These are phyloP conservation scores for Lichina pygmaea DNA, from an alignment of 495 filamentous ascomycete species.

Conservation along the genomic window DNA sequence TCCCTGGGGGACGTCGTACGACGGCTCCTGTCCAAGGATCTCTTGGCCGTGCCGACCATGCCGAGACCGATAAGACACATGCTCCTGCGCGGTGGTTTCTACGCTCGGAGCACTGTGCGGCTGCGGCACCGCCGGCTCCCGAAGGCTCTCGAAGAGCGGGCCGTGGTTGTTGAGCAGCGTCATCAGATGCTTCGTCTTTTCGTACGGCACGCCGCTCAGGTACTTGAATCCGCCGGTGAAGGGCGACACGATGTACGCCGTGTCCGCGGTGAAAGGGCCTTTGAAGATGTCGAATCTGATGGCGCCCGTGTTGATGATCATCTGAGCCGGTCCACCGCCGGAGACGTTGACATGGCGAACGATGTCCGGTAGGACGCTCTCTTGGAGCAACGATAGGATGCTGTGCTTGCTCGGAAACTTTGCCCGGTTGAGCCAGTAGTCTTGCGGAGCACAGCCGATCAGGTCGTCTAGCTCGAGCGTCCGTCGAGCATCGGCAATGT, in stretches of 20 bases:
- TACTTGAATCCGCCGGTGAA: slow-evolving; percentile 63
- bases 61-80: background rate
- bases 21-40: background rate
- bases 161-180: slow-evolving; percentile 47
- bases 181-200: slow-evolving; percentile 39
- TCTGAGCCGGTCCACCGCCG: slow-evolving; percentile 29
- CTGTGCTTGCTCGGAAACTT: slow-evolving; percentile 41
- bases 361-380: slow-evolving; percentile 38
- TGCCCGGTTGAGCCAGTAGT: slow-evolving; percentile 54
- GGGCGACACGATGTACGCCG: slow-evolving; percentile 61
- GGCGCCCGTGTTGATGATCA: slow-evolving; percentile 65
- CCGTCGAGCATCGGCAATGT: slow-evolving; percentile 42
- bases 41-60: background rate
- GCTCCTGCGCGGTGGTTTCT: background rate
- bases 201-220: slow-evolving; percentile 54
- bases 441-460: slow-evolving; percentile 59
- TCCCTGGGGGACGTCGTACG: background rate
- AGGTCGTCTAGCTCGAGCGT: slow-evolving; percentile 41
- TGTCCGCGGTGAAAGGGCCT: slow-evolving; percentile 68
- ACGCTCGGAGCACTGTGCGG: background rate
- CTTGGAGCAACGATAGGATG: slow-evolving; percentile 59
- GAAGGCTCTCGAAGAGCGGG: slow-evolving; percentile 13
- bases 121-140: background rate
- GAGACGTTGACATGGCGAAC: slow-evolving; percentile 16
- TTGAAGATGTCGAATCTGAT: slow-evolving; percentile 90